Evolutionary conservation across 1,139 yeast genomes (phyloP), one percentile per base, ranked within the genome.

Genomic region (Candida dubliniensis): DNA sequence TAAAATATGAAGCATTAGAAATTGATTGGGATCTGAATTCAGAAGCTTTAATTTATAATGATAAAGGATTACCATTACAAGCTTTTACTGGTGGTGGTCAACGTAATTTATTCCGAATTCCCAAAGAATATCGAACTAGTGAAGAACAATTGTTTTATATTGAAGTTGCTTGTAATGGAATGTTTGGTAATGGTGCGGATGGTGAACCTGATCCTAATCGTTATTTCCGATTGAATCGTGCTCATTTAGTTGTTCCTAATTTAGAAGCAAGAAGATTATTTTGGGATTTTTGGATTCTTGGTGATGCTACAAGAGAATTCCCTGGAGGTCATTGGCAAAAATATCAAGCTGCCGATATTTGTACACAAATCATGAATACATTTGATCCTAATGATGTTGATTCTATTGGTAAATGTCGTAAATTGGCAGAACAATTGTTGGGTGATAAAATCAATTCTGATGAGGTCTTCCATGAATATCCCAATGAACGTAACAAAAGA

Each of bases 91-190:
- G 96, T 15, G 88, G 86, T 47, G 95, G 90, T 52, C 23, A 18
- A 18, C 78, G 97, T 55, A 79, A 77, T 13, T 84, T 87, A 49
- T 89, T 85, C 71, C 76, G 75, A 31, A 56, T 93, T 38, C 95
- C 96, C 1, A 57, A 69, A 18, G 67, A 66, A 15, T 67, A 60
- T 52, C 74, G 82, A 75, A 67, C 63, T 38, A 50, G 64, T 11
- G 66, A 68, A 7, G 58, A 64, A 32, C 73, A 72, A 44, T 51
- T 59, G 1, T 88, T 90, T 57, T 93, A 87, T 64, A 69, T 93
- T 45, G 99, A 93, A 63, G 84, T 89, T 58, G 88, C 95, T 14
- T 91, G 97, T 63, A 93, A 93, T 64, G 95, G 96, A 18, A 90
- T 93, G 95, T 87, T 86, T 64, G 99, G 99, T 27, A 79, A 83